Evolutionary conservation across 2,329 filamentous ascomycete species (phyloP).

Genomic region (Aspergillus sergii): DNA sequence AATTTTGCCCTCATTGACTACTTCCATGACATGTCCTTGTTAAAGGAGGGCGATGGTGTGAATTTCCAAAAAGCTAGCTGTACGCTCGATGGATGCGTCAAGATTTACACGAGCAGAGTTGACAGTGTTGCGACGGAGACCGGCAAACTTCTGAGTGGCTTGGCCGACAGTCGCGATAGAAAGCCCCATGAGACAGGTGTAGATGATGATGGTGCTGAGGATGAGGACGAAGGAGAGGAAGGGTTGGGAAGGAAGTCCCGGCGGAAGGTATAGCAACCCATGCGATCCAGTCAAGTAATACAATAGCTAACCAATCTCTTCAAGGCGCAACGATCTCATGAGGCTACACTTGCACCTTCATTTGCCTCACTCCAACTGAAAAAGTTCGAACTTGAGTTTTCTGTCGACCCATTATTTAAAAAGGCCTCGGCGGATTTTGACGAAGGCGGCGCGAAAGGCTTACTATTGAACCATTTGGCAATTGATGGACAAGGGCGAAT

Average conservation of each 20-base stretch:
- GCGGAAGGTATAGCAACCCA: conserved; percentile 67
- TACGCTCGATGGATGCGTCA: conserved; percentile 95
- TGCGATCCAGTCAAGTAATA: background rate
- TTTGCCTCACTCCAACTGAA: conserved; percentile 90
- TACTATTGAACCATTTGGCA: conserved; percentile 93
- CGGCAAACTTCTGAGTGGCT: conserved; percentile 86
- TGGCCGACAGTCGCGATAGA: conserved; percentile 75
- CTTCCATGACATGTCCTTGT: conserved; percentile 97
- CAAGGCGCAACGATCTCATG: conserved; percentile 70
- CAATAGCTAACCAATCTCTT: conserved; percentile 27
- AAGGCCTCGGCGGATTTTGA: conserved; percentile 98
- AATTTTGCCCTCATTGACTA: conserved; percentile 99
- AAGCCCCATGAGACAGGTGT: conserved; percentile 66
- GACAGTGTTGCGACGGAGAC: conserved; percentile 98
- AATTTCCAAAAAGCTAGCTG: conserved; percentile 99
- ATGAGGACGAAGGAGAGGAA: conserved; percentile 60
- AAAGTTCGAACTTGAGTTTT: conserved; percentile 96
- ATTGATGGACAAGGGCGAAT: conserved; percentile 91
- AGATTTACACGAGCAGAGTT: conserved; percentile 97
- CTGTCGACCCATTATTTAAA: conserved; percentile 97
- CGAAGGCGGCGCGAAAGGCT: conserved; percentile 92
- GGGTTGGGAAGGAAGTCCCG: conserved; percentile 56
- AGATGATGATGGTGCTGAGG: conserved; percentile 62
- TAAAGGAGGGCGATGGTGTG: conserved; percentile 94
- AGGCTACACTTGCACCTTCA: conserved; percentile 87